Evolutionary conservation across 2,329 filamentous ascomycete species (phyloP).

Genomic region (Trichophyton mentagrophytes): DNA sequence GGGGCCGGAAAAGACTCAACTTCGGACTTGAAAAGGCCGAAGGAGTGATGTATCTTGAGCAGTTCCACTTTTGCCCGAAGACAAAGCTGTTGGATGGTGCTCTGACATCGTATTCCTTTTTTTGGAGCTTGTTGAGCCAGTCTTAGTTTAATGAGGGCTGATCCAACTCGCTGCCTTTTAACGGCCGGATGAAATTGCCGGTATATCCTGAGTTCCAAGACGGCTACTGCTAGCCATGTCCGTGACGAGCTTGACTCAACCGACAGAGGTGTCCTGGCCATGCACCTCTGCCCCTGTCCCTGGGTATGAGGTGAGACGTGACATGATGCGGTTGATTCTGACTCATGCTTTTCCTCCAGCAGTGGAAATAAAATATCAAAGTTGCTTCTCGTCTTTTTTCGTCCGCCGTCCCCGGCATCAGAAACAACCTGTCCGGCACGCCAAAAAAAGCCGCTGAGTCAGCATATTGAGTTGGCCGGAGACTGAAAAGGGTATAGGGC

Average conservation of each 20-base stretch:
- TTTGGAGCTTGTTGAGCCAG: background rate
- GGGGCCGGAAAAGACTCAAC: background rate
- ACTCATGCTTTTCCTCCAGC: background rate
- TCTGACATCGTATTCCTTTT: background rate
- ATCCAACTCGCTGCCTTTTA: background rate
- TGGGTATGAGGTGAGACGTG: background rate
- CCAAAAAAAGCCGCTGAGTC: background rate
- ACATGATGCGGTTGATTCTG: background rate
- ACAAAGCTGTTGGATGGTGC: background rate
- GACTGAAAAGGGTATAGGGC: background rate
- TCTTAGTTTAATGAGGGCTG: background rate
- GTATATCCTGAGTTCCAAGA: too few relatives aligned
- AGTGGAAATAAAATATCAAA: background rate
- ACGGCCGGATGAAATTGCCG: too few relatives aligned
- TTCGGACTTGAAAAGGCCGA: background rate
- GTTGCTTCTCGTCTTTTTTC: background rate
- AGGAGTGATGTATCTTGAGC: background rate
- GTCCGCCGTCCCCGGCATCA: background rate
- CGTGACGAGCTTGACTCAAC: too few relatives aligned
- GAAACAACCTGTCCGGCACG: background rate
- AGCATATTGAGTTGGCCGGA: background rate
- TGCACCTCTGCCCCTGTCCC: background rate
- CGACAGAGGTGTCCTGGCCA: background rate
- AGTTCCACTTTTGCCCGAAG: background rate
- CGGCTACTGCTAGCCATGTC: too few relatives aligned